Evolutionary conservation across 208 protist genomes (phyloP).

Genomic region (Hexamita inflata): DNA sequence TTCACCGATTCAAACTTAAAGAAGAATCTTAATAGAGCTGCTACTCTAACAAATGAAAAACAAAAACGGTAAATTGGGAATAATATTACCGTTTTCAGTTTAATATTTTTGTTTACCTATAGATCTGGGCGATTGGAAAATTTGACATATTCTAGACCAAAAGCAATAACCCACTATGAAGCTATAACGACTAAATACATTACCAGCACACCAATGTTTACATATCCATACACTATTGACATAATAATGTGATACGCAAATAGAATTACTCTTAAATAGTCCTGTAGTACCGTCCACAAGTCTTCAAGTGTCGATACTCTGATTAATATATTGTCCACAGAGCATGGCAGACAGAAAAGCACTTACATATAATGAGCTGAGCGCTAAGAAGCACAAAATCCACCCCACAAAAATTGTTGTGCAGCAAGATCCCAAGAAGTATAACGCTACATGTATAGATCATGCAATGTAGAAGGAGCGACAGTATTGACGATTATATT

Average conservation of each 20-base stretch:
- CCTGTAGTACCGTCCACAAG: conserved; percentile 28
- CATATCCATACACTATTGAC: neutral
- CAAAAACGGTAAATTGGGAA: conserved; percentile 32
- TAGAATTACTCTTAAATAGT: conserved; percentile 19
- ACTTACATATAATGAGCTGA: conserved; percentile 24
- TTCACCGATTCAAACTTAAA: conserved; percentile 26
- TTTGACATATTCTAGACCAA: conserved; percentile 24
- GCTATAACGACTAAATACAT: conserved; percentile 26
- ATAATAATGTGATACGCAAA: conserved; percentile 19
- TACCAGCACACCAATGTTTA: conserved; percentile 1
- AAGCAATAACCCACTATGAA: conserved; percentile 25
- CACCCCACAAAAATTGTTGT: conserved; percentile 32
- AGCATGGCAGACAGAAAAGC: conserved; percentile 27
- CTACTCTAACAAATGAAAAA: conserved; percentile 25
- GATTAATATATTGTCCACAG: conserved; percentile 16
- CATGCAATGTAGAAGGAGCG: conserved; percentile 16
- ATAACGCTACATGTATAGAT: conserved; percentile 7
- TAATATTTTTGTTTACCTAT: neutral
- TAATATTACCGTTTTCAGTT: neutral
- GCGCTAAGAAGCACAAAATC: conserved; percentile 21
- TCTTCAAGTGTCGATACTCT: conserved; percentile 24
- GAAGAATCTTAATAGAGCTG: conserved; percentile 13
- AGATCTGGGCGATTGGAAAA: conserved; percentile 22
- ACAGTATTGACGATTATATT: conserved; percentile 11
- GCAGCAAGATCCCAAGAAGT: conserved; percentile 31